A percentile compares a stretch with the other conserved stretches of the same genome.
Evolutionary conservation across 78 protist species (phyloP).

Genomic region (Dictyostelium intermedium): DNA sequence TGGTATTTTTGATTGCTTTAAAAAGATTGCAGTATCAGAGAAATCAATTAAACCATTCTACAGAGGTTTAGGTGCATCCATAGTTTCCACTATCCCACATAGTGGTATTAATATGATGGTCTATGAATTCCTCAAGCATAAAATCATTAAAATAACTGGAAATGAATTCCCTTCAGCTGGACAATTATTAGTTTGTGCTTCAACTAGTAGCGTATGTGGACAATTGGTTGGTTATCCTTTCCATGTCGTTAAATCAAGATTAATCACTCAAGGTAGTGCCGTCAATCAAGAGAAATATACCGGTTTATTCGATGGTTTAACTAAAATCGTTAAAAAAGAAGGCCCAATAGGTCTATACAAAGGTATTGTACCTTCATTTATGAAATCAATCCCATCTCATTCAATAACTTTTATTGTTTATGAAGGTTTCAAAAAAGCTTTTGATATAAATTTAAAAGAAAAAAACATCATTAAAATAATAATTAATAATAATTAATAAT

Average conservation of each 20-base stretch:
- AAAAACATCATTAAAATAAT: slow-evolving; percentile 25
- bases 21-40: slow-evolving; percentile 12
- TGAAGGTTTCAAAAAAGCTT: slow-evolving; percentile 28
- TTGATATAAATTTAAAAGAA: slow-evolving; percentile 37
- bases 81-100: slow-evolving; percentile 69
- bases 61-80: slow-evolving; percentile 65
- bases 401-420: slow-evolving; percentile 47
- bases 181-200: slow-evolving; percentile 32
- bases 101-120: slow-evolving; percentile 66
- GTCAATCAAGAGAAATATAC: slow-evolving; percentile 52
- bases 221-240: slow-evolving; percentile 66
- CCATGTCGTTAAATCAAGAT: slow-evolving; percentile 70
- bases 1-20: slow-evolving; percentile 63
- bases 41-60: slow-evolving; percentile 48
- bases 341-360: slow-evolving; percentile 58
- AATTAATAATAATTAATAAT: not conserved
- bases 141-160: not conserved
- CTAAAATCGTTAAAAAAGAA: slow-evolving; percentile 47
- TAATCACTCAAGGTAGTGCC: slow-evolving; percentile 57
- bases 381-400: slow-evolving; percentile 73
- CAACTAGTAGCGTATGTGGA: slow-evolving; percentile 13
- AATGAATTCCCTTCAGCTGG: not conserved
- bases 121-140: slow-evolving; percentile 62
- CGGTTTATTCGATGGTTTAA: slow-evolving; percentile 46
- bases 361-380: slow-evolving; percentile 74